phyloP scores from a whole-genome alignment of 2,329 filamentous ascomycete species.

The Aspergillus ustus region DNA sequence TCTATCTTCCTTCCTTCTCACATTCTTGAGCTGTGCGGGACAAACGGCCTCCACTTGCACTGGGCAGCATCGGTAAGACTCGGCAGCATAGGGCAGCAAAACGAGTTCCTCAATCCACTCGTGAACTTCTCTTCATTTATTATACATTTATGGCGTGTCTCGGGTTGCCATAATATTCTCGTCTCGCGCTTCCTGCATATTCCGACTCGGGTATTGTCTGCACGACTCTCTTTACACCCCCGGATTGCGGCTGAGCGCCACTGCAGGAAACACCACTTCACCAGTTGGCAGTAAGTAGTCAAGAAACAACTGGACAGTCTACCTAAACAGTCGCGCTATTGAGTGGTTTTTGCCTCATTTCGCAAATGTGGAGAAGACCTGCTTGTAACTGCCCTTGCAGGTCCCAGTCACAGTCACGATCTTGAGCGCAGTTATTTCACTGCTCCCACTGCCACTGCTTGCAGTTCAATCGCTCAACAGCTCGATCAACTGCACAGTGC shows the following conservation, averaged over 20 bases:
- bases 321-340: neutral
- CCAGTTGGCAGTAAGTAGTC: neutral
- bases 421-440: neutral
- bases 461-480: neutral
- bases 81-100: conserved; percentile 19
- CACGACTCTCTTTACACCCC: neutral
- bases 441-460: conserved; percentile 4
- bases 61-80: conserved; percentile 20
- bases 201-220: neutral
- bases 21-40: neutral
- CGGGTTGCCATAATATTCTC: neutral
- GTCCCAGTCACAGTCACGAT: conserved; percentile 3
- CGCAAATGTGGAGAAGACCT: conserved; percentile 1
- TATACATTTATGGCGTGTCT: neutral
- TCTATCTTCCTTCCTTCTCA: neutral
- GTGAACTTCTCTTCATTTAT: neutral
- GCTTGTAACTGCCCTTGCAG: conserved; percentile 20
- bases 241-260: conserved; percentile 2
- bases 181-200: neutral
- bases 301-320: neutral
- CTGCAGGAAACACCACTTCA: neutral
- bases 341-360: neutral
- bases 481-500: neutral
- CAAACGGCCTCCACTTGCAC: conserved; percentile 12
- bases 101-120: neutral